Conservation (phyloP, 2,329 filamentous ascomycete species). For the Fusarium irregulare region DNA sequence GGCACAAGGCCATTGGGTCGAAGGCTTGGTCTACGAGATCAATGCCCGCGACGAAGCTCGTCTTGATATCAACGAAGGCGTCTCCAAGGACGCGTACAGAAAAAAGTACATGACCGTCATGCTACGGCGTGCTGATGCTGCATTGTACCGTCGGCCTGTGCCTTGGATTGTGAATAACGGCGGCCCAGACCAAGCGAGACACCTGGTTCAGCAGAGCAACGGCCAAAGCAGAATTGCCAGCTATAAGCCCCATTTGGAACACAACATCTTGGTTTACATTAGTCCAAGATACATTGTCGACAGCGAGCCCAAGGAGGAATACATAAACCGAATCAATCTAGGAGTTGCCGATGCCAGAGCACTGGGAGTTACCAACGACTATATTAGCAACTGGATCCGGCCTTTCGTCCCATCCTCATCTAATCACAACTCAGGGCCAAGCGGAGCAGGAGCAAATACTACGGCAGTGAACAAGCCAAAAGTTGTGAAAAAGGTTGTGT, state of each 20-base stretch:
- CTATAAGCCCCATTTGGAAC: conserved; percentile 43
- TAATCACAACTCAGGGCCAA: conserved; percentile 21
- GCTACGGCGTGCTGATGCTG: conserved; percentile 48
- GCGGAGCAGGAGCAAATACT: neutral
- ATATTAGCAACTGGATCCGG: conserved; percentile 53
- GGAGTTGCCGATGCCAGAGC: conserved; percentile 52
- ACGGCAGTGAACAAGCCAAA: conserved; percentile 25
- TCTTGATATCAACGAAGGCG: conserved; percentile 57
- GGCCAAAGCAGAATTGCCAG: conserved; percentile 31
- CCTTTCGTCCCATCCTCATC: conserved; percentile 50
- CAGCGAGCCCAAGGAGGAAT: conserved; percentile 54
- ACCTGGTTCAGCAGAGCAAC: conserved; percentile 34
- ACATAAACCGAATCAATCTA: conserved; percentile 54
- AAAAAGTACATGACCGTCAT: conserved; percentile 51
- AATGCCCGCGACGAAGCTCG: conserved; percentile 52
- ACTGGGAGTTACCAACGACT: conserved; percentile 52
- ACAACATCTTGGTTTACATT: conserved; percentile 55
- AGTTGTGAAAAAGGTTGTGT: conserved; percentile 31
- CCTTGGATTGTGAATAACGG: conserved; percentile 54
- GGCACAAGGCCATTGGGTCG: conserved; percentile 51
- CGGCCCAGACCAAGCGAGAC: conserved; percentile 47
- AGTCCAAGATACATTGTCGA: conserved; percentile 50
- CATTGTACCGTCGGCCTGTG: conserved; percentile 52
- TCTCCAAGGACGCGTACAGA: conserved; percentile 53
- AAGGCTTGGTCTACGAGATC: conserved; percentile 57